Conservation (phyloP, 2,329 filamentous ascomycete species). For the Escovopsis sp. region DNA sequence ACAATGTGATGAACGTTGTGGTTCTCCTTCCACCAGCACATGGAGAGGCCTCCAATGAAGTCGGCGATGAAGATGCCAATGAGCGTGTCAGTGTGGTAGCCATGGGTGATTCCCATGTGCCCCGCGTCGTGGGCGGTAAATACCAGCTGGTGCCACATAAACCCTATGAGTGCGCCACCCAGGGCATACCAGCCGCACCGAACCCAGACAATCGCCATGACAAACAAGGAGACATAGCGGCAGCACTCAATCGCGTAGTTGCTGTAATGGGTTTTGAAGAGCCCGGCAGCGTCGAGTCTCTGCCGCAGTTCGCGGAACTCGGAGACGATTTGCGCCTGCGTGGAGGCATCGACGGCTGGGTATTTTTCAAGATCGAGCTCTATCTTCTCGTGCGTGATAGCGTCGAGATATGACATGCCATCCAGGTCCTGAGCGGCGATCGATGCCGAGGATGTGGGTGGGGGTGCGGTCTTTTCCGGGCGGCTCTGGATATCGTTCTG, state of each 20-base stretch:
- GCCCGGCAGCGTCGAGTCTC: constrained; percentile 36
- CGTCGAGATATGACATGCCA: constrained; percentile 54
- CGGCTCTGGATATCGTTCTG: constrained; percentile 17
- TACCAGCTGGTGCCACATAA: constrained; percentile 47
- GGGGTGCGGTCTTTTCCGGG: constrained; percentile 12
- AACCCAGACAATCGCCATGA: constrained; percentile 30
- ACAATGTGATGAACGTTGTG: constrained; percentile 56
- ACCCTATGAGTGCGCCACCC: constrained; percentile 40
- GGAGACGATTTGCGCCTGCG: constrained; percentile 26
- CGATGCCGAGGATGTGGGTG: constrained; percentile 47
- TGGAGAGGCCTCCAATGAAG: constrained; percentile 49
- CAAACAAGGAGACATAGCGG: constrained; percentile 40
- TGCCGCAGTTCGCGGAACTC: constrained; percentile 44
- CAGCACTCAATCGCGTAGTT: constrained; percentile 43
- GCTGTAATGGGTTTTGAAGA: constrained; percentile 43
- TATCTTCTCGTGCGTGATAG: constrained; percentile 59
- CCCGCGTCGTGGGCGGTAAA: constrained; percentile 53
- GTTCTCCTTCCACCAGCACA: constrained; percentile 56
- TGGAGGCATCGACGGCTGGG: constrained; percentile 47
- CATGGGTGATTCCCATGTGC: constrained; percentile 46
- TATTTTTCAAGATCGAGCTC: constrained; percentile 56
- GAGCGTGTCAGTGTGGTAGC: constrained; percentile 41
- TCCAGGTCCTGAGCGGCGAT: constrained; percentile 32
- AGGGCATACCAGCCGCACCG: constrained; percentile 38
- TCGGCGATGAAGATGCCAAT: constrained; percentile 50